phyloP scores from a whole-genome alignment of 306 rosid genomes.

The Cyamopsis tetragonoloba region DNA sequence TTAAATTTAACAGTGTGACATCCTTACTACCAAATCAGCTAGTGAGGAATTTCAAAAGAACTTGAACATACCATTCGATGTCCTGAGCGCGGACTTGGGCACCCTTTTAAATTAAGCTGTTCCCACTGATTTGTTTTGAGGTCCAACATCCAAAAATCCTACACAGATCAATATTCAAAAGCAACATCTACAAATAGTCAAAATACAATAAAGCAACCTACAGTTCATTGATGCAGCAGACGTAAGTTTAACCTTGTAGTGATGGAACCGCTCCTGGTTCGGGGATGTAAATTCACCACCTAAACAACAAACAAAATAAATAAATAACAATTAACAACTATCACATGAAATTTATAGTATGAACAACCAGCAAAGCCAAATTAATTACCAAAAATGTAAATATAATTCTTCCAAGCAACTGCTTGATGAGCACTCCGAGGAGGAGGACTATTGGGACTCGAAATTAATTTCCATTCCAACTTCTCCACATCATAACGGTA shows the following conservation, averaged over 20 bases:
- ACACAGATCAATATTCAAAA: slow-evolving; percentile 18
- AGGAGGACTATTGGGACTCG: slow-evolving; percentile 97
- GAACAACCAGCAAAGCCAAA: not conserved
- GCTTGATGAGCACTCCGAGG: slow-evolving; percentile 99
- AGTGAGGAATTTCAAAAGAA: slow-evolving; percentile 12
- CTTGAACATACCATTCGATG: slow-evolving; percentile 83
- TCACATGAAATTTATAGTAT: not conserved
- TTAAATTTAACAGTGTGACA: not conserved
- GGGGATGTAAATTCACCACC: slow-evolving; percentile 99
- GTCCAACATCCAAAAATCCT: slow-evolving; percentile 98
- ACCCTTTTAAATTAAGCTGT: slow-evolving; percentile 80
- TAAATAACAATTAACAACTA: not conserved
- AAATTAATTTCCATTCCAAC: slow-evolving; percentile 84
- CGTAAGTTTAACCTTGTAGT: slow-evolving; percentile 70
- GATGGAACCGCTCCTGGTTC: slow-evolving; percentile 97
- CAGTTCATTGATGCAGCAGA: too few species aligned
- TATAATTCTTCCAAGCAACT: slow-evolving; percentile 91
- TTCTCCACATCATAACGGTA: slow-evolving; percentile 85
- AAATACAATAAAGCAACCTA: slow-evolving; percentile 21
- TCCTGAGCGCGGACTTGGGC: slow-evolving; percentile 97
- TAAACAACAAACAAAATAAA: slow-evolving; percentile 21
- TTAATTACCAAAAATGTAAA: slow-evolving; percentile 74
- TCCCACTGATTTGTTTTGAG: slow-evolving; percentile 98
- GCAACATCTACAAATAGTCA: slow-evolving; percentile 12
- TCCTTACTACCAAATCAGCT: not conserved